A percentile compares a stretch with the other conserved stretches of the same genome.
Evolutionary conservation across 345 rosid genomes (phyloP).

Genomic region (Populus pruinosa): DNA sequence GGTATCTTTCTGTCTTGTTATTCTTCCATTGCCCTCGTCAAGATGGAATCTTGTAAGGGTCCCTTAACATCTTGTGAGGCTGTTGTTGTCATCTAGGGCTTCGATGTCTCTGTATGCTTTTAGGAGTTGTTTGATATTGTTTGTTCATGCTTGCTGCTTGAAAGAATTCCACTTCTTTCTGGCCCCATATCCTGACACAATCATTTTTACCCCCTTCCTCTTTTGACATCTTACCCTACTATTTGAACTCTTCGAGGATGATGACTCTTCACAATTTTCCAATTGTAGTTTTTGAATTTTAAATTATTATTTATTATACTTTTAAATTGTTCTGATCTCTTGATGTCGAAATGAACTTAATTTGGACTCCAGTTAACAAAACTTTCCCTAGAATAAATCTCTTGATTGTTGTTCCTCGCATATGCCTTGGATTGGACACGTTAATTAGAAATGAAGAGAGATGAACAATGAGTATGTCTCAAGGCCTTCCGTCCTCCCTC

Average conservation of each 20-base stretch:
- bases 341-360: no score
- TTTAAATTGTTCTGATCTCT: no score
- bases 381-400: not conserved
- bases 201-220: slow-evolving; percentile 3
- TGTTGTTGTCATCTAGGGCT: slow-evolving; percentile 20
- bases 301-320: no score
- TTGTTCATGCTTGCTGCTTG: slow-evolving; percentile 26
- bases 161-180: slow-evolving; percentile 24
- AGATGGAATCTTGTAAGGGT: slow-evolving; percentile 22
- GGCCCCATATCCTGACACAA: slow-evolving; percentile 15
- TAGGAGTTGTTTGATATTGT: slow-evolving; percentile 34
- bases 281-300: no score
- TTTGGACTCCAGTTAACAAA: not conserved
- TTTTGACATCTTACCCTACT: slow-evolving; percentile 5
- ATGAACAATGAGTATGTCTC: not conserved
- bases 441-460: no score
- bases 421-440: not conserved
- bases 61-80: not conserved
- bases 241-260: not conserved
- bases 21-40: not conserved
- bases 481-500: not conserved
- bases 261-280: not conserved
- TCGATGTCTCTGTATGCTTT: slow-evolving; percentile 32
- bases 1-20: slow-evolving; percentile 22
- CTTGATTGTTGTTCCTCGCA: not conserved